Evolutionary conservation across 805 yeast genomes (phyloP), one percentile per base, ranked within the genome.

Genomic region (Myxozyma sirexii): DNA sequence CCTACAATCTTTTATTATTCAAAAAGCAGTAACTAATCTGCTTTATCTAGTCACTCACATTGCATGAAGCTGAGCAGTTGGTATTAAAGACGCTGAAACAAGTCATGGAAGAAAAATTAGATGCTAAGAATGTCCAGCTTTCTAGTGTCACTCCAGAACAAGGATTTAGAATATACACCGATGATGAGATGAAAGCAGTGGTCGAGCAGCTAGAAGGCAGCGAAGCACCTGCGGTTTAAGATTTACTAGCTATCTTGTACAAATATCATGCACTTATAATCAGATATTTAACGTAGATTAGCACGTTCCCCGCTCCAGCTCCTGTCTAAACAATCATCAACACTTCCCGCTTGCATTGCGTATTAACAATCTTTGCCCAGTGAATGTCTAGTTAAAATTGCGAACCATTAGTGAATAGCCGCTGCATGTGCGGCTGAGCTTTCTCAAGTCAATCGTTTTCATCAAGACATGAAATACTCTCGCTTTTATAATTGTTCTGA

Each of bases 101-200:
- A 77, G 99, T 94, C 47, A 94, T 94, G 99, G 99, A 94, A 79
- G 99, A 94, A 76, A 94, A 93, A 77, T 80, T 94, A 70, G 97
- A 94, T 75, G 87, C 96, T 57, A 88, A 87, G 67, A 94, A 94
- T 74, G 96, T 97, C 37, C 99, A 96, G 78, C 82, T 94, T 68
- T 96, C 99, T 53, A 82, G 92, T 68, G 96, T 94, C 46, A 94
- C 99, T 17, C 82, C 82, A 68, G 92, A 85, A 26, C 82, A 80
- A 39, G 98, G 98, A 0, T 94, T 91, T 76, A 82, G 85, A 73
- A 85, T 93, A 57, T 94, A 94, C 75, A 79, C 80, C 43, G 96
- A 91, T 68, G 88, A 83, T 45, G 87, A 87, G 73, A 89, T 96
- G 68, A 89, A 88, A 41, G 87, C 82, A 59, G 87, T 91, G 55